A percentile compares a stretch with the other conserved stretches of the same genome.
Conservation (phyloP, 2,329 filamentous ascomycete genomes). For the Ascocoryne sarcoides region DNA sequence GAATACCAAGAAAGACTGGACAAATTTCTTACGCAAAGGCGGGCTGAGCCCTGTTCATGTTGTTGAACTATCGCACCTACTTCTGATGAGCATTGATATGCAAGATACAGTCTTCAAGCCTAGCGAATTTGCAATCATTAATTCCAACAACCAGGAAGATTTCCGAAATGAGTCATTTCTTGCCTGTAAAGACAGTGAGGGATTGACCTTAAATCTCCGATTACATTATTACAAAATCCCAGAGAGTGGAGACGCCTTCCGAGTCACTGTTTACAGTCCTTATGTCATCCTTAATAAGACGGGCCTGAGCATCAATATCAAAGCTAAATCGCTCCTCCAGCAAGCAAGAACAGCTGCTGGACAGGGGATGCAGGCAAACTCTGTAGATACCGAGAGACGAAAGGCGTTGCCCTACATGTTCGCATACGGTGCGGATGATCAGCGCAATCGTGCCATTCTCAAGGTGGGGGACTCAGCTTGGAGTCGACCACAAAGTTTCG, state of each 20-base stretch:
- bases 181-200: conserved; percentile 75
- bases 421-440: conserved; percentile 80
- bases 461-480: conserved; percentile 85
- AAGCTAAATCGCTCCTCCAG: conserved; percentile 82
- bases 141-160: conserved; percentile 77
- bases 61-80: conserved; percentile 86
- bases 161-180: conserved; percentile 77
- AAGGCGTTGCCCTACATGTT: conserved; percentile 93
- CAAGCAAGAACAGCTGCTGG: conserved; percentile 76
- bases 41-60: conserved; percentile 96
- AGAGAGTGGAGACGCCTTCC: conserved; percentile 90
- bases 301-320: conserved; percentile 76
- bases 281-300: conserved; percentile 96
- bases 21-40: conserved; percentile 92
- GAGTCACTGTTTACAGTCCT: conserved; percentile 87
- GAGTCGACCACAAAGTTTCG: conserved; percentile 97
- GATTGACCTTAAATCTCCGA: conserved; percentile 68
- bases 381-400: conserved; percentile 44
- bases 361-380: conserved; percentile 52
- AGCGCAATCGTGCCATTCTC: conserved; percentile 79
- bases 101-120: conserved; percentile 91
- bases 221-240: conserved; percentile 88
- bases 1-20: conserved; percentile 98
- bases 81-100: conserved; percentile 90
- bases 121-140: conserved; percentile 96